Base-by-base conservation (phyloP, 768 basidiomycete species). In the Auriscalpium orientale region DNA sequence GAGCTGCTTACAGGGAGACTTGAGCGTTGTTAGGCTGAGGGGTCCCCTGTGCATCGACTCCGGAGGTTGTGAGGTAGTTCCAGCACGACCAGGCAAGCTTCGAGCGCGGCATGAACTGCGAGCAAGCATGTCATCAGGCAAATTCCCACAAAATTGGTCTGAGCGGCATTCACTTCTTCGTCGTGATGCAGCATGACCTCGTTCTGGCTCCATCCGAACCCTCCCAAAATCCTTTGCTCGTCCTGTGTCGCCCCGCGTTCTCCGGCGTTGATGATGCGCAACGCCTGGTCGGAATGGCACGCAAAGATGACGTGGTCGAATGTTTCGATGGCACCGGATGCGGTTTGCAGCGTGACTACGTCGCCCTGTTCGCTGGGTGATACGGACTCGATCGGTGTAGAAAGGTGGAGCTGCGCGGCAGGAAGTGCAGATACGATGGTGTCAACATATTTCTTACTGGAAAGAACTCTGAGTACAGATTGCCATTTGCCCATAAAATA, bases 271-370 rank as follows among this genome's bases (percentile, higher is more conserved):
- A 84, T 69, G 10, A 84, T 79, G 3, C 63, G 49, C 13, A 89
- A 70, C 0, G 81, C 78, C 1, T 80, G 77, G 62, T 89, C 83
- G 1, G 87, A 85, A 67, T 90, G 87, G 57, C 80, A 85, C 2
- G 87, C 85, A 34, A 91, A 65, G 45, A 89, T 84, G 49, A 91
- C 84, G 66, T 83, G 82, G 66, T 90, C 87, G 65, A 81, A 90
- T 2, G 63, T 61, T 28, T 75, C 68, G 20, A 67, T 69, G 33
- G 71, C 66, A 0, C 82, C 85, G 8, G 66, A 65, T 4, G 68
- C 69, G 0, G 84, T 83, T 5, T 69, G 76, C 8, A 89, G 63
- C 8, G 69, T 59, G 8, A 86, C 73, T 12, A 64, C 62, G 28
- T 22, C 49, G 1, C 55, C 49, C 13, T 58, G 48, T 38, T 48